Evolutionary conservation across 139 green algal genomes (phyloP).

Genomic region (Coelastrella sp.): DNA sequence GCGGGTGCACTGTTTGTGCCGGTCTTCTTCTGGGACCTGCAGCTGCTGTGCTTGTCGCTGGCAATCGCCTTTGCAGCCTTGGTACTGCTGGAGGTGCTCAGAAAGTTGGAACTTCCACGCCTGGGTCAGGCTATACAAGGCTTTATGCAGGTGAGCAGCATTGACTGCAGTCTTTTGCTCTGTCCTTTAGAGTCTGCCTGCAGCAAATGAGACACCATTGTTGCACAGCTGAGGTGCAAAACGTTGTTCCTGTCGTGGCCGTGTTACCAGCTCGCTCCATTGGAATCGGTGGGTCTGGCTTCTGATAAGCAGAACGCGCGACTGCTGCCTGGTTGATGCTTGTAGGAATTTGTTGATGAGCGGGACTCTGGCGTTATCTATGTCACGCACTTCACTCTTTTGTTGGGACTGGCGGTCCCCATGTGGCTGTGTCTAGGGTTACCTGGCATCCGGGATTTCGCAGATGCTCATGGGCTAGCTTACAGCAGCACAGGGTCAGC

Average conservation of each 20-base stretch:
- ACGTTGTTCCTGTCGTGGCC: neutral
- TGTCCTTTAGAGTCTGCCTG: too few species aligned
- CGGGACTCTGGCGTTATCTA: conserved; percentile 73
- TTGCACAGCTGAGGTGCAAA: neutral
- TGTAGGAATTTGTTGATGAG: conserved; percentile 74
- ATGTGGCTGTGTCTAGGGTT: conserved; percentile 66
- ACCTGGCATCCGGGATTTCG: neutral
- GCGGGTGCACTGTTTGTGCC: conserved; percentile 81
- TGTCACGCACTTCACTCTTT: conserved; percentile 84
- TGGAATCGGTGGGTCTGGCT: neutral
- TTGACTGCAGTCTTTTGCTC: too few species aligned
- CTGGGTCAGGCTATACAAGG: conserved; percentile 21
- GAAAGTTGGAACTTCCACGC: conserved; percentile 13
- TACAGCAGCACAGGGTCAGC: neutral
- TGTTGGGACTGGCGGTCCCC: conserved; percentile 80
- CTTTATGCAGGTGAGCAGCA: conserved; percentile 41
- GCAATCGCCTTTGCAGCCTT: conserved; percentile 65
- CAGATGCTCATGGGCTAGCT: neutral
- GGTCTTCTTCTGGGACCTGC: conserved; percentile 70
- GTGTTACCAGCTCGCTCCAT: neutral
- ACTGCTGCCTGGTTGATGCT: neutral
- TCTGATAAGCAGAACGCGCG: neutral
- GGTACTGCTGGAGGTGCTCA: conserved; percentile 61
- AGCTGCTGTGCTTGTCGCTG: conserved; percentile 72
- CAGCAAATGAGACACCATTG: neutral